A percentile compares a stretch with the other conserved stretches of the same genome.
Evolutionary conservation across 1,284 basidiomycete species (phyloP).

Genomic region (Leccinum angustisporum): DNA sequence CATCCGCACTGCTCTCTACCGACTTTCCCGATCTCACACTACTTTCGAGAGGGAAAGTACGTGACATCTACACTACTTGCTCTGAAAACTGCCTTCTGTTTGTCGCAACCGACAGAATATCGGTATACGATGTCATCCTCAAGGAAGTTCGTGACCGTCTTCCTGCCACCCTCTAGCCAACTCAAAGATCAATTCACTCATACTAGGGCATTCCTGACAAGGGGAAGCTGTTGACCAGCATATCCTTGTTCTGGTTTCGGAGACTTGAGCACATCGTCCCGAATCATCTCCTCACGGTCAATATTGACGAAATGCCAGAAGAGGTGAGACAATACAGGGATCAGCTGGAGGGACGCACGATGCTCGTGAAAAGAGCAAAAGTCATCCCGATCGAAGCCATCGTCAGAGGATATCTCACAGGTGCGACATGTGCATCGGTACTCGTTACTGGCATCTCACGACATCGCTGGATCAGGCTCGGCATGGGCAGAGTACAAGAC

Average conservation of each 20-base stretch:
- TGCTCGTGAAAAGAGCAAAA: slow-evolving; percentile 90
- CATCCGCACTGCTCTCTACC: slow-evolving; percentile 48
- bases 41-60: slow-evolving; percentile 87
- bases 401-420: slow-evolving; percentile 94
- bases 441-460: slow-evolving; percentile 12
- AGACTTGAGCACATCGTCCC: slow-evolving; percentile 78
- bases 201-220: slow-evolving; percentile 90
- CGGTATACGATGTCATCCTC: slow-evolving; percentile 95
- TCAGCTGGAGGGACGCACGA: slow-evolving; percentile 81
- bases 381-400: slow-evolving; percentile 97
- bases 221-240: slow-evolving; percentile 85
- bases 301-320: slow-evolving; percentile 72
- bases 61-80: slow-evolving; percentile 84
- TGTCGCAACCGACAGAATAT: slow-evolving; percentile 94
- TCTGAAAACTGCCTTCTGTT: slow-evolving; percentile 79
- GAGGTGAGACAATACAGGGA: slow-evolving; percentile 69
- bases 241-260: slow-evolving; percentile 96
- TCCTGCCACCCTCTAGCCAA: not conserved
- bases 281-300: slow-evolving; percentile 82
- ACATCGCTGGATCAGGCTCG: slow-evolving; percentile 58
- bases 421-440: slow-evolving; percentile 43
- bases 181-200: slow-evolving; percentile 4
- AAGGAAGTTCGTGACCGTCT: slow-evolving; percentile 66
- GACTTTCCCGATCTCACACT: slow-evolving; percentile 59
- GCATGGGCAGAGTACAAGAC: slow-evolving; percentile 95